Percentiles rank a stretch among this genome's conserved stretches.
Evolutionary conservation across 2,329 filamentous ascomycete species (phyloP).

Genomic region (Colletotrichum musae): DNA sequence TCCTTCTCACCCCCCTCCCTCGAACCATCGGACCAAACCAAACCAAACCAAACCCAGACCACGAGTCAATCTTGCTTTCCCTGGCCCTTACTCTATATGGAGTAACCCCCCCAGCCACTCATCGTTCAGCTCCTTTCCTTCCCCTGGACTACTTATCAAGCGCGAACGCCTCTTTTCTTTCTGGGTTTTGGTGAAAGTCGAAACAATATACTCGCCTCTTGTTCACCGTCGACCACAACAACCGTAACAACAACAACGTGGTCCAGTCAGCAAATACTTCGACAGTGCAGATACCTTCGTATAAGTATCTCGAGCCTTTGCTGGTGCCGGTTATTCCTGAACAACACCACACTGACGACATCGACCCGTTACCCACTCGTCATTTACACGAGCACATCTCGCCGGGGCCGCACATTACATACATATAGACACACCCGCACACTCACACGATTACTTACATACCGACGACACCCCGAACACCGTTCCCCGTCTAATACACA

Average conservation of each 20-base stretch:
- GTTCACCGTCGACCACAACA: not conserved
- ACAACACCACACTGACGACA: conserved; percentile 33
- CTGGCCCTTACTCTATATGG: not conserved
- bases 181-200: not conserved
- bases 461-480: conserved; percentile 19
- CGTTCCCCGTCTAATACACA: conserved; percentile 15
- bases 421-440: too few relatives aligned
- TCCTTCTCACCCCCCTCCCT: conserved; percentile 11
- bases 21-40: conserved; percentile 25
- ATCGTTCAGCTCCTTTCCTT: conserved; percentile 1
- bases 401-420: not conserved
- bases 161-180: conserved; percentile 7
- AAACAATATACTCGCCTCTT: not conserved
- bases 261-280: conserved; percentile 2
- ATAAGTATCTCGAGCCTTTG: conserved; percentile 13
- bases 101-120: conserved; percentile 13
- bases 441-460: not conserved
- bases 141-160: conserved; percentile 6
- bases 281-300: not conserved
- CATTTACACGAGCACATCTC: conserved; percentile 14
- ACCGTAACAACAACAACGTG: not conserved
- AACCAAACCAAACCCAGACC: conserved; percentile 10
- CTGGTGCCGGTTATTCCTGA: not conserved
- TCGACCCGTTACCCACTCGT: conserved; percentile 19
- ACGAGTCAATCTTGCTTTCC: conserved; percentile 27